Percentiles rank a stretch among this genome's conserved stretches.
These are phyloP conservation scores for Onygena corvina DNA, from an alignment of 2,329 filamentous ascomycete genomes.

Conservation along the genomic window DNA sequence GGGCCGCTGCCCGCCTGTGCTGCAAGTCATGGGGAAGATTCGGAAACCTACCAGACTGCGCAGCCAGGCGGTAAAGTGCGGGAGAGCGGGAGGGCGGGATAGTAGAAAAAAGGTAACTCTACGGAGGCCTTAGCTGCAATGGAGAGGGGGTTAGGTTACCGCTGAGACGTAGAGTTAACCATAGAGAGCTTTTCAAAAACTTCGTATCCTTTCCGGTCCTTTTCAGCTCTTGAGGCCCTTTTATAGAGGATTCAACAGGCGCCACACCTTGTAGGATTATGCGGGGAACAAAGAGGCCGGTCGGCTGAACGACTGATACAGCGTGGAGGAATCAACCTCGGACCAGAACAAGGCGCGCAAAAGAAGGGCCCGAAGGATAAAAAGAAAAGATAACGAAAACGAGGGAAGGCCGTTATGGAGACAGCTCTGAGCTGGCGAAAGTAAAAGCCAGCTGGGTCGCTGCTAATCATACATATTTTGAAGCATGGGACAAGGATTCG, in stretches of 20 bases:
- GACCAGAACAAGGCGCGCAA: background rate
- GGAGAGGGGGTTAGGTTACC: too few species aligned
- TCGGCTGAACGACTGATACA: too few species aligned
- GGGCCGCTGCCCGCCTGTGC: constrained; percentile 3
- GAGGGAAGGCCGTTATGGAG: background rate
- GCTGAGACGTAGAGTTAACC: too few species aligned
- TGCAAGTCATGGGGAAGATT: constrained; percentile 6
- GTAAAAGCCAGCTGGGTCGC: background rate
- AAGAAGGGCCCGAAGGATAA: background rate
- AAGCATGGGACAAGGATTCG: constrained; percentile 9
- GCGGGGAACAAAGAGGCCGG: too few species aligned
- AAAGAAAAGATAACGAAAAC: background rate
- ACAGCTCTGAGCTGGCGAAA: background rate
- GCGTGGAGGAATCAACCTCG: background rate
- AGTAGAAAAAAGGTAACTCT: background rate
- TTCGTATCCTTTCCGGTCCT: too few species aligned
- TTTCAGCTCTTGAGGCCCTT: too few species aligned
- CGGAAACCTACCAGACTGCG: background rate
- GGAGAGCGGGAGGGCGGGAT: background rate
- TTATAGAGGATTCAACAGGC: too few species aligned
- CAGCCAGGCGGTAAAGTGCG: background rate
- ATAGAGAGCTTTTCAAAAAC: too few species aligned
- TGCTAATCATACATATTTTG: background rate
- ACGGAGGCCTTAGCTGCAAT: too few species aligned
- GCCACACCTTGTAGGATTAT: too few species aligned